Conservation (phyloP, 495 filamentous ascomycete genomes). For the Durotheca rogersii region DNA sequence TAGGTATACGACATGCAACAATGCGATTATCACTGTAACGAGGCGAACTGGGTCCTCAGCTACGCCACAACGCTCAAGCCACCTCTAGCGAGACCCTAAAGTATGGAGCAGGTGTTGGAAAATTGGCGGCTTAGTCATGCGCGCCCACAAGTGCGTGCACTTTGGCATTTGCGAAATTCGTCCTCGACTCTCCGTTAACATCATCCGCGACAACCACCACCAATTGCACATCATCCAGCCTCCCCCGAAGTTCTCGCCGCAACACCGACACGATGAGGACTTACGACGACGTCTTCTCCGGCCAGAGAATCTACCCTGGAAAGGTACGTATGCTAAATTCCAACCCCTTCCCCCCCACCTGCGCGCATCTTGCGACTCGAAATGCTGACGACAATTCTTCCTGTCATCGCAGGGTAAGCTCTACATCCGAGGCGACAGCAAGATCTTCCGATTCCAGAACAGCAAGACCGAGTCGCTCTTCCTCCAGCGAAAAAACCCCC, state of each 20-base stretch:
- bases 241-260: slow-evolving; percentile 34
- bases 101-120: no score
- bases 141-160: slow-evolving; percentile 37
- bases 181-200: slow-evolving; percentile 11
- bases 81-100: slow-evolving; percentile 34
- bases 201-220: slow-evolving; percentile 27
- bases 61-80: slow-evolving; percentile 16
- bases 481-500: slow-evolving; percentile 99
- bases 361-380: no score
- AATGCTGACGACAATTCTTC: slow-evolving; percentile 26
- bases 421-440: slow-evolving; percentile 98
- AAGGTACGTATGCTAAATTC: no score
- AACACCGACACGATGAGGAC: slow-evolving; percentile 82
- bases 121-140: slow-evolving; percentile 34
- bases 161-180: slow-evolving; percentile 41
- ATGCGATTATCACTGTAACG: slow-evolving; percentile 2
- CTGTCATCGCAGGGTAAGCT: slow-evolving; percentile 76
- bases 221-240: slow-evolving; percentile 32
- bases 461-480: slow-evolving; percentile 99
- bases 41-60: slow-evolving; percentile 1
- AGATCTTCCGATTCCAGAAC: slow-evolving; percentile 99
- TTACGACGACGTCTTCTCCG: slow-evolving; percentile 98
- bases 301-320: slow-evolving; percentile 97
- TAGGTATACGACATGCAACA: slow-evolving; percentile 16
- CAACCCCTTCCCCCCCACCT: no score